Percentiles rank a stretch among this genome's conserved stretches.
Conservation (phyloP, 306 rosid genomes). For the Trifolium subterraneum region DNA sequence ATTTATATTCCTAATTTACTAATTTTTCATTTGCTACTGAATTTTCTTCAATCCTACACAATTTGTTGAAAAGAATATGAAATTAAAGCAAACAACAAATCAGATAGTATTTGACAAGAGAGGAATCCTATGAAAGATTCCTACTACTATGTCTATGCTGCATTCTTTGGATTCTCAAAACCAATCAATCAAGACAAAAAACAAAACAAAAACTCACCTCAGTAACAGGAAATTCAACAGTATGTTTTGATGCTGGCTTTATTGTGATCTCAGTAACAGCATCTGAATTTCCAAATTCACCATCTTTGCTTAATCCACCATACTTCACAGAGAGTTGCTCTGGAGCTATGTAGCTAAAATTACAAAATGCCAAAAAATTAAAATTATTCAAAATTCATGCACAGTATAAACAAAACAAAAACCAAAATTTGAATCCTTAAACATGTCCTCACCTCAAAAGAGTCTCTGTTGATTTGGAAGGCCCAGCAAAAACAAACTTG, state of each 20-base stretch:
- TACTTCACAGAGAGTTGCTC: conserved; percentile 77
- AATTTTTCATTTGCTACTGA: background rate
- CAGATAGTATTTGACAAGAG: conserved; percentile 16
- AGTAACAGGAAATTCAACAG: conserved; percentile 63
- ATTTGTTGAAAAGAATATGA: conserved; percentile 26
- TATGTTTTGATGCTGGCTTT: conserved; percentile 64
- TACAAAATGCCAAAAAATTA: background rate
- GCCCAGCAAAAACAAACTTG: conserved; percentile 85
- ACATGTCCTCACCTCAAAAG: conserved; percentile 59
- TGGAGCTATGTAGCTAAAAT: conserved; percentile 68
- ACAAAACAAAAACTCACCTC: conserved; percentile 56
- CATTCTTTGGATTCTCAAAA: conserved; percentile 46
- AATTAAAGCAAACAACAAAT: conserved; percentile 24
- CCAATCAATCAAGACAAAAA: conserved; percentile 11
- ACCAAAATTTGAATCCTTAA: conserved; percentile 28
- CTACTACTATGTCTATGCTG: conserved; percentile 33
- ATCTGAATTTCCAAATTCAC: conserved; percentile 64
- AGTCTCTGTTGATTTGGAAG: conserved; percentile 72
- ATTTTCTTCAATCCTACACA: background rate
- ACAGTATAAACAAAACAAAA: conserved; percentile 8
- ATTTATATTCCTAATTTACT: conserved; percentile 19
- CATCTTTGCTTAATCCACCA: conserved; percentile 80
- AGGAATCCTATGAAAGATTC: conserved; percentile 57
- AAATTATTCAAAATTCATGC: background rate
- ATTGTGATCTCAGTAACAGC: conserved; percentile 64